Percentiles rank a stretch among this genome's conserved stretches.
phyloP scores from a whole-genome alignment of 2,329 filamentous ascomycete species.

The Stemphylium vesicarium region DNA sequence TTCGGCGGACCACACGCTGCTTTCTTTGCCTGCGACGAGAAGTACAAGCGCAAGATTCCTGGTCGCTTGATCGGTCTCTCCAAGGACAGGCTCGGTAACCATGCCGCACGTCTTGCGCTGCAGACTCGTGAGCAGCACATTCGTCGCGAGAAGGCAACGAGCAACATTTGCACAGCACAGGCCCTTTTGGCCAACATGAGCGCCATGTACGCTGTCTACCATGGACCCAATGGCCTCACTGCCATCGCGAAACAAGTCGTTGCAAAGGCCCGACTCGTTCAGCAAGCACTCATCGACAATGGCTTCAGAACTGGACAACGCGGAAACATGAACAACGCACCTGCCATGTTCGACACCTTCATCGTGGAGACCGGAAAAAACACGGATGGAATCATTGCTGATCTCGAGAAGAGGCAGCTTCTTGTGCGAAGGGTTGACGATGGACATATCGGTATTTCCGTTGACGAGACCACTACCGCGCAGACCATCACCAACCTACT shows the following conservation, averaged over 20 bases:
- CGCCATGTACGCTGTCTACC: constrained; percentile 92
- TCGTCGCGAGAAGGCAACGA: constrained; percentile 92
- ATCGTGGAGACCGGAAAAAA: constrained; percentile 63
- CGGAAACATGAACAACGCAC: constrained; percentile 62
- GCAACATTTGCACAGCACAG: constrained; percentile 96
- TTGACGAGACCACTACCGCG: constrained; percentile 74
- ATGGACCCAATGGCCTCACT: constrained; percentile 83
- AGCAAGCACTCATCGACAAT: constrained; percentile 66
- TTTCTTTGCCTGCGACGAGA: constrained; percentile 91
- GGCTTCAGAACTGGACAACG: constrained; percentile 69
- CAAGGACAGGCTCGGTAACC: constrained; percentile 84
- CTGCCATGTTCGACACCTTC: constrained; percentile 80
- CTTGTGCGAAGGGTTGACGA: constrained; percentile 67
- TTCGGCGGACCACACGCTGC: constrained; percentile 95
- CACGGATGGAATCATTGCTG: constrained; percentile 59
- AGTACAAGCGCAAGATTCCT: constrained; percentile 93
- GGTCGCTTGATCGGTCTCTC: constrained; percentile 89
- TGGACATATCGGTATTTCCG: constrained; percentile 71
- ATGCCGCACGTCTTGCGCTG: constrained; percentile 80
- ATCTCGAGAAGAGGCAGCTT: constrained; percentile 60
- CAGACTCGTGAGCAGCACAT: constrained; percentile 98
- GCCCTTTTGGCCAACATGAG: constrained; percentile 95
- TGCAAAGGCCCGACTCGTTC: constrained; percentile 72
- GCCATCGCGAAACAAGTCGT: constrained; percentile 81
- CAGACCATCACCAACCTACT: constrained; percentile 65